phyloP scores from a whole-genome alignment of 2,329 filamentous ascomycete species.

The Apiospora kogelbergensis region DNA sequence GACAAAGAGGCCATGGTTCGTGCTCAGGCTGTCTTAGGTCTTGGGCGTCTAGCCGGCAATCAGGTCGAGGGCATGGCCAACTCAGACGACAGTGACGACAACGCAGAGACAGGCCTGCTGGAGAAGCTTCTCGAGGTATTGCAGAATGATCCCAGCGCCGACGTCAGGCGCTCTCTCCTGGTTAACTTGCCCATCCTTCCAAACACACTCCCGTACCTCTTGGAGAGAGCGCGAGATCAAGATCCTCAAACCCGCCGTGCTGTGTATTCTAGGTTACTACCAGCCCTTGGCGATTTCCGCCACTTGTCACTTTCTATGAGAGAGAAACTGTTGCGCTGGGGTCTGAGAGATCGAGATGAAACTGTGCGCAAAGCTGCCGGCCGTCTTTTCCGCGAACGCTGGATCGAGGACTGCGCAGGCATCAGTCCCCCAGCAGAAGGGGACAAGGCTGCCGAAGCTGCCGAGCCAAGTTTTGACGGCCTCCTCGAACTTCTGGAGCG shows the following conservation, averaged over 20 bases:
- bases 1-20: constrained; percentile 94
- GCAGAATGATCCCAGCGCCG: constrained; percentile 91
- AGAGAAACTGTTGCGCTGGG: constrained; percentile 94
- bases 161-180: constrained; percentile 84
- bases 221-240: constrained; percentile 87
- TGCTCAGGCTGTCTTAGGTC: constrained; percentile 85
- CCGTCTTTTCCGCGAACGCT: constrained; percentile 88
- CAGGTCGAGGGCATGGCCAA: constrained; percentile 70
- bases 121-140: constrained; percentile 84
- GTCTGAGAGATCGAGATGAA: constrained; percentile 89
- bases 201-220: constrained; percentile 77
- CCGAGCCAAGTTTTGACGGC: constrained; percentile 73
- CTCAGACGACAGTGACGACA: constrained; percentile 70
- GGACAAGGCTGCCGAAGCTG: constrained; percentile 54
- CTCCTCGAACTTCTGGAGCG: constrained; percentile 88
- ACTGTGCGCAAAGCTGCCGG: constrained; percentile 90
- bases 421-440: constrained; percentile 59
- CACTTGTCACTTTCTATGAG: constrained; percentile 91
- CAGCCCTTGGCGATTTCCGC: constrained; percentile 88
- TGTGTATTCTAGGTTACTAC: constrained; percentile 83
- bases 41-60: constrained; percentile 82
- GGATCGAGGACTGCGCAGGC: constrained; percentile 93
- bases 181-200: constrained; percentile 87
- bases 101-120: constrained; percentile 68
- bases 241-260: constrained; percentile 82